Evolutionary conservation across 352 stramenopile genomes (phyloP).

Genomic region (Peronospora farinosa): DNA sequence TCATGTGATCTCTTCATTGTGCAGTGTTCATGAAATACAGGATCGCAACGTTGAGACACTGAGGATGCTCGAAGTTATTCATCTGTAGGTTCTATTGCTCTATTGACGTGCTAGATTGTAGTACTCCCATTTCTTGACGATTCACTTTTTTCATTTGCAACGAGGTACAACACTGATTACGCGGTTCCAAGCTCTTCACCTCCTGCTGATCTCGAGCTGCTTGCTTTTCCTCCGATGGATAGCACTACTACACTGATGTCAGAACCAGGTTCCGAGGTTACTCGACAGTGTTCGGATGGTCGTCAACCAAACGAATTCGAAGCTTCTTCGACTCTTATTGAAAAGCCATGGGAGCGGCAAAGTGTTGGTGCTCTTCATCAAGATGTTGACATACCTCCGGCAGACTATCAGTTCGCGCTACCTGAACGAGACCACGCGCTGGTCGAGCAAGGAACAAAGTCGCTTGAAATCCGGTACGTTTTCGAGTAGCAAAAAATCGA

Average conservation of each 20-base stretch:
- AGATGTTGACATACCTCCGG: slow-evolving; percentile 23
- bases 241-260: neutral
- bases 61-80: slow-evolving; percentile 51
- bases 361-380: slow-evolving; percentile 3
- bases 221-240: slow-evolving; percentile 19
- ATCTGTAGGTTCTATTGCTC: slow-evolving; percentile 33
- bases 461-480: slow-evolving; percentile 55
- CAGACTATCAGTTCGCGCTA: slow-evolving; percentile 56
- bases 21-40: slow-evolving; percentile 35
- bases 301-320: neutral
- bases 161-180: slow-evolving; percentile 21
- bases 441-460: slow-evolving; percentile 48
- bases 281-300: slow-evolving; percentile 5
- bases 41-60: slow-evolving; percentile 59
- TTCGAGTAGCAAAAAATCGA: neutral
- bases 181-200: slow-evolving; percentile 4
- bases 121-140: neutral
- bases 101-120: neutral
- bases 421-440: slow-evolving; percentile 33
- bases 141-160: slow-evolving; percentile 1
- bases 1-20: slow-evolving; percentile 2
- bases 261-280: neutral
- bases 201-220: slow-evolving; percentile 15
- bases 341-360: slow-evolving; percentile 23
- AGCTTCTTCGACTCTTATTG: slow-evolving; percentile 10